Percentiles rank a stretch among this genome's conserved stretches.
Conservation (phyloP, 345 rosid genomes). For the Eucalyptus albens region DNA sequence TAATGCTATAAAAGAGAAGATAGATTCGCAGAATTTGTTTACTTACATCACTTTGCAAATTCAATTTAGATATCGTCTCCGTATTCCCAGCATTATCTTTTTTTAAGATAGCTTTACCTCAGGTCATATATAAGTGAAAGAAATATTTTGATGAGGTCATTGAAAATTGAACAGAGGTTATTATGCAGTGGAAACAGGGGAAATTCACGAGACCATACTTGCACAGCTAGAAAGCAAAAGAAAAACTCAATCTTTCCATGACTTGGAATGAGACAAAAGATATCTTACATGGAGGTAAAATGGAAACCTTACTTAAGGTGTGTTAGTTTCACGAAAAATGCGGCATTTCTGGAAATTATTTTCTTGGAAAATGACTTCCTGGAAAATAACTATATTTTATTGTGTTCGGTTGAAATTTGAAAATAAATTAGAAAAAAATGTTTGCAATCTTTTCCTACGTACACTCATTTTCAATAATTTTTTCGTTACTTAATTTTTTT, state of each 20-base stretch:
- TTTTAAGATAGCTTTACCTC: neutral
- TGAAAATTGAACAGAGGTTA: neutral
- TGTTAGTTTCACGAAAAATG: too few species aligned
- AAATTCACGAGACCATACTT: neutral
- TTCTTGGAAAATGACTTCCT: accelerated
- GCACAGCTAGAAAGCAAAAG: neutral
- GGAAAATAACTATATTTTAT: too few species aligned
- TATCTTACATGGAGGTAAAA: neutral
- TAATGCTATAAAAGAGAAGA: neutral
- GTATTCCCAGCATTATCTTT: neutral
- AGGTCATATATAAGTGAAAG: neutral
- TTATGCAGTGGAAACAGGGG: neutral
- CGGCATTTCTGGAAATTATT: too few species aligned
- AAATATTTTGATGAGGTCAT: neutral
- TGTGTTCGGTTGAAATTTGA: too few species aligned
- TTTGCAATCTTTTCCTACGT: too few species aligned
- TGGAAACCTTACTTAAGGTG: neutral
- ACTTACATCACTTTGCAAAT: neutral
- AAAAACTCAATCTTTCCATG: neutral
- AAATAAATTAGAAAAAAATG: too few species aligned
- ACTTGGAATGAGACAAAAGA: neutral
- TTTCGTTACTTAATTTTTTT: too few species aligned
- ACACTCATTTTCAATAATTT: too few species aligned
- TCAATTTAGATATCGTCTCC: neutral
- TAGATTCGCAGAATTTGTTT: neutral